These are phyloP conservation scores for Paraphaeosphaeria sporulosa DNA, from an alignment of 2,329 filamentous ascomycete species.

Conservation along the genomic window DNA sequence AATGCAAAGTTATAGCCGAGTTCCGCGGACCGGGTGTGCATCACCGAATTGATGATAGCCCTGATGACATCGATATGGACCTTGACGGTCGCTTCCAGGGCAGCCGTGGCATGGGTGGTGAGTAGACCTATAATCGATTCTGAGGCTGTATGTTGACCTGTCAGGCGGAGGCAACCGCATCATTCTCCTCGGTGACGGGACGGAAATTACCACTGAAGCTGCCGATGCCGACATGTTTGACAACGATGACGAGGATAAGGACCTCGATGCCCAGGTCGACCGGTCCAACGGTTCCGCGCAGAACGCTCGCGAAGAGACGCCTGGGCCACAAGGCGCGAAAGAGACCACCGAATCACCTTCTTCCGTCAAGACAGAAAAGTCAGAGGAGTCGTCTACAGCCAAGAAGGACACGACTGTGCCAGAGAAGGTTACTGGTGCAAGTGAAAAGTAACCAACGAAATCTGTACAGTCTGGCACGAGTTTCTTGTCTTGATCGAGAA, in stretches of 20 bases:
- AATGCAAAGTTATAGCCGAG: conserved; percentile 54
- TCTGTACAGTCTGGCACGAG: neutral
- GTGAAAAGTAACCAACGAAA: conserved; percentile 30
- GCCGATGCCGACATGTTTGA: conserved; percentile 95
- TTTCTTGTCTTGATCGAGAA: neutral
- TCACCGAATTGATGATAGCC: conserved; percentile 58
- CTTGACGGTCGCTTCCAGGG: conserved; percentile 72
- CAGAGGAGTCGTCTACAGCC: conserved; percentile 26
- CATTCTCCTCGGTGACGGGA: conserved; percentile 94
- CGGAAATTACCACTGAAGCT: conserved; percentile 87
- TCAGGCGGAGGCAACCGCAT: conserved; percentile 77
- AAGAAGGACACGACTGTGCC: conserved; percentile 24
- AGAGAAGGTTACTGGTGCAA: conserved; percentile 30
- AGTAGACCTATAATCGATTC: conserved; percentile 60
- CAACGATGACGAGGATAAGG: conserved; percentile 84
- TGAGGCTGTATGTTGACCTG: conserved; percentile 75
- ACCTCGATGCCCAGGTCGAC: conserved; percentile 82
- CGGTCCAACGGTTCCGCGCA: conserved; percentile 49
- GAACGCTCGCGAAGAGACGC: conserved; percentile 35
- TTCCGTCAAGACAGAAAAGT: conserved; percentile 48
- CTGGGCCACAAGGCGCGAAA: conserved; percentile 31
- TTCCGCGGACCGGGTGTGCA: conserved; percentile 60
- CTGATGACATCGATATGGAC: conserved; percentile 74
- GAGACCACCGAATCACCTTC: conserved; percentile 45
- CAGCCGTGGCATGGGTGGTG: conserved; percentile 65